Conservation (phyloP, 306 rosid genomes). For the Hippophae tibetana region DNA sequence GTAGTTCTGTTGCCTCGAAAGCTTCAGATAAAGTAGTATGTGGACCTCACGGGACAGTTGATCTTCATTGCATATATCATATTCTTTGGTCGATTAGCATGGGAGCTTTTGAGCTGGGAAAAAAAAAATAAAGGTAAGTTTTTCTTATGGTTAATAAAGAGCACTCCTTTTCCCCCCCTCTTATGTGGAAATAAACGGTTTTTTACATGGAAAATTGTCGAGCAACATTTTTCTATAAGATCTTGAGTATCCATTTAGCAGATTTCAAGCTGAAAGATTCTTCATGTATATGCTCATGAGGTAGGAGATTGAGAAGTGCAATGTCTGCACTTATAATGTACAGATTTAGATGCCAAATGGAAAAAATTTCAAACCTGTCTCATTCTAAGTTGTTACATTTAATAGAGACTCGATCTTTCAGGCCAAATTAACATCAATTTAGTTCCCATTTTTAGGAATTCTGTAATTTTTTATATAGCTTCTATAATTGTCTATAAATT, state of each 20-base stretch:
- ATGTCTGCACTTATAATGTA: background rate
- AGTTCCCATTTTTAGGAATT: slow-evolving; percentile 4
- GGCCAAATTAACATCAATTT: slow-evolving; percentile 4
- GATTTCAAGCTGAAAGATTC: background rate
- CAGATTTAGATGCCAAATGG: background rate
- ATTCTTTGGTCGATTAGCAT: slow-evolving; percentile 15
- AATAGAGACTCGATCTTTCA: slow-evolving; percentile 8
- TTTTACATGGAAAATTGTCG: slow-evolving; percentile 24
- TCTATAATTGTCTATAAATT: background rate
- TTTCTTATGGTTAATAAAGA: background rate
- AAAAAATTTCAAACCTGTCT: background rate
- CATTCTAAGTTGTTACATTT: background rate
- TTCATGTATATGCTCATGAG: slow-evolving; percentile 3
- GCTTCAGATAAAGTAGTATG: slow-evolving; percentile 23
- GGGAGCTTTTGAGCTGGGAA: slow-evolving; percentile 9
- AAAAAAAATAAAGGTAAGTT: slow-evolving; percentile 22
- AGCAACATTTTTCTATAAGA: slow-evolving; percentile 11
- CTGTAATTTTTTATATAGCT: background rate
- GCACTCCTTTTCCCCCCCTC: background rate
- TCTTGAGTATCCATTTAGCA: slow-evolving; percentile 5
- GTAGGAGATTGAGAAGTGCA: background rate
- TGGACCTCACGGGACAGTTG: background rate
- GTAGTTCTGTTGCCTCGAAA: slow-evolving; percentile 56
- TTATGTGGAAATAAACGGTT: background rate
- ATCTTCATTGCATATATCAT: background rate